Conservation (phyloP, 306 rosid genomes). For the Crotalaria pallida region DNA sequence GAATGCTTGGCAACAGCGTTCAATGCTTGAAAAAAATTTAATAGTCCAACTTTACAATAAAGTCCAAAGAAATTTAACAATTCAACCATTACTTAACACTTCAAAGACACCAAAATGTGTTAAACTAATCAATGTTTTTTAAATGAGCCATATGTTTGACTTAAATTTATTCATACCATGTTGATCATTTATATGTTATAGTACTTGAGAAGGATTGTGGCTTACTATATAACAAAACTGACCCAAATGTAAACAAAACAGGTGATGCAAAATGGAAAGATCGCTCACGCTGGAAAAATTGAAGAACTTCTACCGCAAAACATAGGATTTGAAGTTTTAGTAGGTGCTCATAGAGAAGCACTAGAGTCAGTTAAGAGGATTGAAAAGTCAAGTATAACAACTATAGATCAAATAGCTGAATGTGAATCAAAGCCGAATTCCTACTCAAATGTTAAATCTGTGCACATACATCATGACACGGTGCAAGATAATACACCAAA, state of each 20-base stretch:
- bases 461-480: slow-evolving; percentile 33
- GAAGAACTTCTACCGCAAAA: slow-evolving; percentile 73
- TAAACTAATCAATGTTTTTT: not conserved
- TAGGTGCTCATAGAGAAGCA: slow-evolving; percentile 93
- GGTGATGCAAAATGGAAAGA: slow-evolving; percentile 93
- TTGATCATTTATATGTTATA: not conserved
- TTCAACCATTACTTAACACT: no score
- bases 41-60: no score
- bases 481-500: slow-evolving; percentile 54
- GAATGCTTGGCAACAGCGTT: no score
- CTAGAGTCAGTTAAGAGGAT: slow-evolving; percentile 60
- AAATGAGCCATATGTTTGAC: not conserved
- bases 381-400: slow-evolving; percentile 52
- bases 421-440: slow-evolving; percentile 36
- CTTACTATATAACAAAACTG: not conserved
- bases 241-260: slow-evolving; percentile 31
- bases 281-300: slow-evolving; percentile 78
- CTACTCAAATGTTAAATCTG: slow-evolving; percentile 33
- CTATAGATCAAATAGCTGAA: slow-evolving; percentile 33
- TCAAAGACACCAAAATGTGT: not conserved
- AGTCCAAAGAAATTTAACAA: no score
- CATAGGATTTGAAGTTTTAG: slow-evolving; percentile 80
- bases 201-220: not conserved
- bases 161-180: not conserved
- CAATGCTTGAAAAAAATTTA: no score